Evolutionary conservation across 805 yeast genomes (phyloP).

Genomic region (Ogataea dorogensis): DNA sequence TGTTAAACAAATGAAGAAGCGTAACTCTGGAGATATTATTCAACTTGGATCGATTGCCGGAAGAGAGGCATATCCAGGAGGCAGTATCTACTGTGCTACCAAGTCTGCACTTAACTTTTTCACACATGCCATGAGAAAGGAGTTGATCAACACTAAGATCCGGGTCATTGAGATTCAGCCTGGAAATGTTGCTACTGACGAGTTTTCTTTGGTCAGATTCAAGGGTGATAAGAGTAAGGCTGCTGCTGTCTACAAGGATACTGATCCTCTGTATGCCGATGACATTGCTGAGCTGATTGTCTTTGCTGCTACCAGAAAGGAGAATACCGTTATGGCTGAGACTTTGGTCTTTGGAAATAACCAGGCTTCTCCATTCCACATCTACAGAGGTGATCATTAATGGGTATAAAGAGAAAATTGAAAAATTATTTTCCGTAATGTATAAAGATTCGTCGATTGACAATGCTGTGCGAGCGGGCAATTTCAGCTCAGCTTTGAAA

Average conservation of each 20-base stretch:
- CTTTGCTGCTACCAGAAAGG: constrained; percentile 63
- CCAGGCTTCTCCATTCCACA: constrained; percentile 77
- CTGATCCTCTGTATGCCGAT: constrained; percentile 67
- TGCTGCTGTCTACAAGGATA: constrained; percentile 61
- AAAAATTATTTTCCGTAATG: constrained; percentile 17
- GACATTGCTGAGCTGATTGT: constrained; percentile 76
- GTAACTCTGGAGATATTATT: constrained; percentile 71
- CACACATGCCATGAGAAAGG: constrained; percentile 62
- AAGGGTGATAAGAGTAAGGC: constrained; percentile 62
- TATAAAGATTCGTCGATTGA: constrained; percentile 24
- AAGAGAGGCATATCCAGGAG: constrained; percentile 76
- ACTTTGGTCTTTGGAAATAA: constrained; percentile 78
- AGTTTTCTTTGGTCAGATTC: constrained; percentile 63
- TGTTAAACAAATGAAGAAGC: constrained; percentile 65
- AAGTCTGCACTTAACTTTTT: constrained; percentile 72
- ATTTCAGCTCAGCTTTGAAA: constrained; percentile 51
- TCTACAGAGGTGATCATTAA: constrained; percentile 39
- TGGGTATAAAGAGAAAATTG: constrained; percentile 1
- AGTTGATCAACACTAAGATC: constrained; percentile 50
- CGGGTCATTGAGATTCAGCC: constrained; percentile 76
- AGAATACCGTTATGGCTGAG: constrained; percentile 76
- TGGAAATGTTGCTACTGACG: constrained; percentile 73
- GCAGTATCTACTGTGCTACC: constrained; percentile 74
- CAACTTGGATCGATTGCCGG: constrained; percentile 80
- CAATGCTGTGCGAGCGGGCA: constrained; percentile 38